Evolutionary conservation across 73 alveolate species (phyloP).

Genomic region (Tetrahymena elliotti): DNA sequence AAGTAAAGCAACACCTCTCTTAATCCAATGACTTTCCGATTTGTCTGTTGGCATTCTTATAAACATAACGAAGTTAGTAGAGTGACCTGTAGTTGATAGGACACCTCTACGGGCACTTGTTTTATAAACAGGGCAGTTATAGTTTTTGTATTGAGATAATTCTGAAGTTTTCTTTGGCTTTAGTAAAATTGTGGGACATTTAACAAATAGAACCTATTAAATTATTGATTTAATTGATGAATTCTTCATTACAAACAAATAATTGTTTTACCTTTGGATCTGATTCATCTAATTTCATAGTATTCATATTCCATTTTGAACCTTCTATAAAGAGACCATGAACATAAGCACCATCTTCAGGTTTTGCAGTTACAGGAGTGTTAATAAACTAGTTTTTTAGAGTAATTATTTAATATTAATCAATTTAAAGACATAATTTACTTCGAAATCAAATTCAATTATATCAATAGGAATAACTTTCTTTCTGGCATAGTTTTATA

Average conservation of each 20-base stretch:
- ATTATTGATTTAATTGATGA: conserved; percentile 69
- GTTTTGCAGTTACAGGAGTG: conserved; percentile 53
- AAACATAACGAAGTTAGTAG: conserved; percentile 90
- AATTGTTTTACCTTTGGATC: conserved; percentile 85
- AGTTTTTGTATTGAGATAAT: conserved; percentile 67
- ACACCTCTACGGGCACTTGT: conserved; percentile 84
- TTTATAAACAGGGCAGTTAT: conserved; percentile 81
- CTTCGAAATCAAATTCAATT: conserved; percentile 89
- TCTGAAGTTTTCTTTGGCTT: conserved; percentile 83
- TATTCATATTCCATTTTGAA: conserved; percentile 94
- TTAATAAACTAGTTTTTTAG: conserved; percentile 67
- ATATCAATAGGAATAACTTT: conserved; percentile 96
- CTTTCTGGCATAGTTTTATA: conserved; percentile 98
- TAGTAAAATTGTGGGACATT: conserved; percentile 98
- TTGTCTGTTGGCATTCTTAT: conserved; percentile 73
- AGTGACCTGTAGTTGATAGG: conserved; percentile 95
- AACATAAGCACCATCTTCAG: conserved; percentile 96
- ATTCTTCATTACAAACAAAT: conserved; percentile 73
- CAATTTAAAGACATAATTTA: conserved; percentile 17
- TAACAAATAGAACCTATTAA: conserved; percentile 87
- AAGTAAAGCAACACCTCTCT: conserved; percentile 93
- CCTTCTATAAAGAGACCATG: conserved; percentile 96
- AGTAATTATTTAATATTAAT: conserved; percentile 57
- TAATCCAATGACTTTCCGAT: conserved; percentile 90
- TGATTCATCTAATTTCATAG: conserved; percentile 84